Evolutionary conservation across 768 basidiomycete species (phyloP).

Genomic region (Myochromella boudieri): DNA sequence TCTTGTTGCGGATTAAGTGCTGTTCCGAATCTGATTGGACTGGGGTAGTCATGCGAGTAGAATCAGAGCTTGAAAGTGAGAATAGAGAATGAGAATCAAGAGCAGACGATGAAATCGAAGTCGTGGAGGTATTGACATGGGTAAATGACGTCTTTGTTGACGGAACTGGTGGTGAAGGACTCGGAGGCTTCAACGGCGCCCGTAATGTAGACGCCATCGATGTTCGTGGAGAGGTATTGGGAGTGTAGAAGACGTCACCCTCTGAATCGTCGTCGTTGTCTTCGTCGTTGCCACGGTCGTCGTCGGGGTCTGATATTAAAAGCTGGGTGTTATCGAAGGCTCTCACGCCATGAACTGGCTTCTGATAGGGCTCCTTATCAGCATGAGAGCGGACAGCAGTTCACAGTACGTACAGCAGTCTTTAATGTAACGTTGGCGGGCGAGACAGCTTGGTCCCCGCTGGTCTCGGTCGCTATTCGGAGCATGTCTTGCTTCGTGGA

Average conservation of each 20-base stretch:
- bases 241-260: slow-evolving; percentile 63
- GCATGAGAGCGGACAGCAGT: background rate
- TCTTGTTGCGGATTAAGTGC: slow-evolving; percentile 14
- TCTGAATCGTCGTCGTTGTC: slow-evolving; percentile 34
- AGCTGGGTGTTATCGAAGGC: slow-evolving; percentile 6
- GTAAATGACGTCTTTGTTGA: slow-evolving; percentile 22
- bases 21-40: slow-evolving; percentile 30
- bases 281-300: slow-evolving; percentile 15
- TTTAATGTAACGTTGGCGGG: slow-evolving; percentile 6
- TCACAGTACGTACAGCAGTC: slow-evolving; percentile 11
- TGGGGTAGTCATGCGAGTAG: slow-evolving; percentile 36
- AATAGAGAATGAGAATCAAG: slow-evolving; percentile 41
- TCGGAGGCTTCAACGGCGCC: slow-evolving; percentile 25
- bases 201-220: slow-evolving; percentile 38
- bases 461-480: slow-evolving; percentile 43
- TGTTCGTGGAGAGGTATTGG: slow-evolving; percentile 51
- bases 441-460: slow-evolving; percentile 13
- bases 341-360: slow-evolving; percentile 16
- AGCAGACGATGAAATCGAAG: slow-evolving; percentile 39
- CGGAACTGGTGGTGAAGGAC: slow-evolving; percentile 24
- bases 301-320: slow-evolving; percentile 9
- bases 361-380: slow-evolving; percentile 10
- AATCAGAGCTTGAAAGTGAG: slow-evolving; percentile 34
- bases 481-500: slow-evolving; percentile 52
- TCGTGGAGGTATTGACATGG: slow-evolving; percentile 27